A percentile compares a stretch with the other conserved stretches of the same genome.
Evolutionary conservation across 169 alveolate species (phyloP).

Genomic region (Babesia divergens): DNA sequence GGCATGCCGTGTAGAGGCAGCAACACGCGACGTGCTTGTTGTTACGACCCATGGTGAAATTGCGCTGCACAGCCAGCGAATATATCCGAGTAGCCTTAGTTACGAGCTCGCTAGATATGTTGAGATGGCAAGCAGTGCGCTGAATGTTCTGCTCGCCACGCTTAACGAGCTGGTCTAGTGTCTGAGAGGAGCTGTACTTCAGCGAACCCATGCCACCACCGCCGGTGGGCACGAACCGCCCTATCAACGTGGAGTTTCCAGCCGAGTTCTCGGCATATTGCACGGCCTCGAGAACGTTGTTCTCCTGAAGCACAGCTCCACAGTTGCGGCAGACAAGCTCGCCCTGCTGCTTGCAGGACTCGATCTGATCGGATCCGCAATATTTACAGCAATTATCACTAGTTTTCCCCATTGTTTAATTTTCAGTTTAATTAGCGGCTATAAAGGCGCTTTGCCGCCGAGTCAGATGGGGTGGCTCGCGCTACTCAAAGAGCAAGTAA

Average conservation of each 20-base stretch:
- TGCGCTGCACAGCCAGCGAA: slow-evolving; percentile 90
- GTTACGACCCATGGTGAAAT: slow-evolving; percentile 92
- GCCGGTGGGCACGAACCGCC: slow-evolving; percentile 81
- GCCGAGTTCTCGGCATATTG: slow-evolving; percentile 78
- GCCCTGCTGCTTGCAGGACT: slow-evolving; percentile 76
- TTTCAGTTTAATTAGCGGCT: not conserved
- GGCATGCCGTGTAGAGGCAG: slow-evolving; percentile 90
- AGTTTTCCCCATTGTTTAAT: not conserved
- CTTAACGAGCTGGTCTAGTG: slow-evolving; percentile 77
- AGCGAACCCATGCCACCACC: slow-evolving; percentile 79
- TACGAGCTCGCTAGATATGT: slow-evolving; percentile 77
- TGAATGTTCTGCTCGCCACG: slow-evolving; percentile 81
- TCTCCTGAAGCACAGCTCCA: slow-evolving; percentile 85
- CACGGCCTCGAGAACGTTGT: slow-evolving; percentile 78
- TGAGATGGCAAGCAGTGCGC: slow-evolving; percentile 82
- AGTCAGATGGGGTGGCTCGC: slow-evolving; percentile 26
- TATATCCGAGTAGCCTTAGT: slow-evolving; percentile 89
- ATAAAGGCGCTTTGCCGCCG: not conserved
- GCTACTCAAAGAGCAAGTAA: slow-evolving; percentile 49
- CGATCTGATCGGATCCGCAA: slow-evolving; percentile 65
- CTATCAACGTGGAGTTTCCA: slow-evolving; percentile 80
- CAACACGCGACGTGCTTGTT: slow-evolving; percentile 92
- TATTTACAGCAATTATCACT: slow-evolving; percentile 45
- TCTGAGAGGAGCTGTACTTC: slow-evolving; percentile 75
- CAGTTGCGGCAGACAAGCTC: slow-evolving; percentile 83